Base-by-base conservation (phyloP, 495 filamentous ascomycete genomes). In the Cryomyces minteri region DNA sequence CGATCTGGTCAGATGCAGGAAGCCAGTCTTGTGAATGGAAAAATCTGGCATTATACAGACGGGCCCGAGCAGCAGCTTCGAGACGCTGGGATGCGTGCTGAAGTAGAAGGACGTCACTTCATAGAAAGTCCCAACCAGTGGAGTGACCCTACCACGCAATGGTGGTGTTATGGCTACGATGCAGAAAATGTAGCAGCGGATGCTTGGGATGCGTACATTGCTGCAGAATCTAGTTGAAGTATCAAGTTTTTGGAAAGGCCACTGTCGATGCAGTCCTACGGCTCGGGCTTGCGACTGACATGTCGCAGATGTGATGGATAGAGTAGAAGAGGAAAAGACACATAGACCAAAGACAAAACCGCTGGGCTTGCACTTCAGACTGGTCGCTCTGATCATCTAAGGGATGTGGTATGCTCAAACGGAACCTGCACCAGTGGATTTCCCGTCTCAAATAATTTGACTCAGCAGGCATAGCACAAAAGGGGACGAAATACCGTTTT, bases 401-500 rank as follows among this genome's bases (percentile, higher is more conserved):
- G 18, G 18, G 18, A 25, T 25, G 2, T 25, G 18, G 18, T 25
- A 25, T 25, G 18, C 18, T 25, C 18, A 25, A 25, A 25, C 18
- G 18, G 62, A 68, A 6, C 66, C 75, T 43, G 64, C 62, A 34
- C 66, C 71, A 5, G 67, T 73, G 8, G 69, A 71, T 40, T 69
- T 69, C 29, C 66, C 66, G 39, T 57, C 53, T 46, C 62, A 67
- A 39, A 40, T 48, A 46, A 6, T 7, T 6, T n/a, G 9, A 8
- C 10, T 45, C 32, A 41, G 14, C 28, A 42, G 7, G 5, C 28
- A 29, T 7, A n/a, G n/a, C 7, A 11, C 14, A 28, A 28, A 18
- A 29, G 8, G 6, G 37, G 14, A 5, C 1, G 29, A 39, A 40
- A 5, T 47, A 25, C 18, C 1, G 18, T 25, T 25, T 25, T 25